Conservation (phyloP, 805 yeast genomes). For the Vanderwaltozyma verrucispora region DNA sequence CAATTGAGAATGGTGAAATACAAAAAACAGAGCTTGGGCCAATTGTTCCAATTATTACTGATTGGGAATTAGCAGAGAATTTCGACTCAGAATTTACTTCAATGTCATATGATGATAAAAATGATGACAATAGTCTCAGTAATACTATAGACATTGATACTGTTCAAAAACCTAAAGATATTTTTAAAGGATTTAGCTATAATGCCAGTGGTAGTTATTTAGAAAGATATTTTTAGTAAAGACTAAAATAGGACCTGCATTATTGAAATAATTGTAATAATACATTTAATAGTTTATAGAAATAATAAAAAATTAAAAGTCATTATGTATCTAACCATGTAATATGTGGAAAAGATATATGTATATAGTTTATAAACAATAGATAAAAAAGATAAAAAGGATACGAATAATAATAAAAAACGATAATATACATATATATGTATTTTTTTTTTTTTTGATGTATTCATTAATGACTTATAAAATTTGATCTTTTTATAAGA, state of each 20-base stretch:
- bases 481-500: too few species aligned
- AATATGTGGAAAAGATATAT: too few species aligned
- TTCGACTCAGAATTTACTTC: constrained; percentile 72
- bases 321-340: neutral
- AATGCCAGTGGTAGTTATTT: constrained; percentile 29
- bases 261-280: too few species aligned
- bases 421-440: neutral
- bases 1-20: constrained; percentile 39
- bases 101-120: constrained; percentile 38
- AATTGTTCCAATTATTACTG: constrained; percentile 69
- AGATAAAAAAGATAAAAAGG: too few species aligned
- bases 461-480: too few species aligned
- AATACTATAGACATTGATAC: neutral
- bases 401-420: neutral
- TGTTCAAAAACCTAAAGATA: constrained; percentile 9
- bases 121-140: too few species aligned
- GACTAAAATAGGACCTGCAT: too few species aligned
- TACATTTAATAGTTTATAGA: neutral
- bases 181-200: constrained; percentile 31
- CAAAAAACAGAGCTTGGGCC: constrained; percentile 50
- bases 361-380: too few species aligned
- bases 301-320: neutral
- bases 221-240: constrained; percentile 25
- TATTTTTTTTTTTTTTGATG: too few species aligned
- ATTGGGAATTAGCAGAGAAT: constrained; percentile 76